Evolutionary conservation across 345 rosid species (phyloP), one percentile per base, ranked within the genome.

Genomic region (Salix purpurea): DNA sequence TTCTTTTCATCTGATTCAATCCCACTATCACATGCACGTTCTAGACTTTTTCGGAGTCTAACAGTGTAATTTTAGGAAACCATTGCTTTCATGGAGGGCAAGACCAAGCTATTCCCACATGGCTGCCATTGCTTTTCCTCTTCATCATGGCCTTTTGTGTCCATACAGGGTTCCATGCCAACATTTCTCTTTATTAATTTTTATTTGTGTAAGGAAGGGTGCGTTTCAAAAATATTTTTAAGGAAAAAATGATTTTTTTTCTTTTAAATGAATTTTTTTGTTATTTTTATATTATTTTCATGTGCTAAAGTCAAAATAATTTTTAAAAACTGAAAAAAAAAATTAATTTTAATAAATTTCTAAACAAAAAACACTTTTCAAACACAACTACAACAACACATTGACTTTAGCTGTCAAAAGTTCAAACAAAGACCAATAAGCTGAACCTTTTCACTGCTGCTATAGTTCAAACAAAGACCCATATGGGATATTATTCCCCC

Each of bases 31-130:
- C 14, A 34, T n/a, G 34, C 24, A 28, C 65, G 0, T 32, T 23
- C 10, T 23, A 7, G 64, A 58, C 24, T 9, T 71, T 19, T 11
- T 14, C 46, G 0, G 11, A 34, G 46, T 21, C 19, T 12, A 71
- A 71, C 46, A 13, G 74, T n/a, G 21, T 26, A 14, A 54, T 6
- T 71, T 34, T 71, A 34, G 74, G 74, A 71, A 71, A 32, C 65
- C 48, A 34, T 36, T 34, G 65, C 65, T 71, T 71, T 36, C 74
- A 13, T 54, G 61, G 12, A 37, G 8, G 48, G 18, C 21, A 71
- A 3, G 28, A 32, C 65, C 64, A 7, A 34, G 14, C 13, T 18
- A 12, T 23, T n/a, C n/a, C 34, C 16, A 4, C 60, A 54, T 32
- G 46, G 13, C 6, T 36, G 30, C 12, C 39, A 10, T 13, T 54